phyloP scores from a whole-genome alignment of 345 rosid genomes.

The Citrus unshiu region DNA sequence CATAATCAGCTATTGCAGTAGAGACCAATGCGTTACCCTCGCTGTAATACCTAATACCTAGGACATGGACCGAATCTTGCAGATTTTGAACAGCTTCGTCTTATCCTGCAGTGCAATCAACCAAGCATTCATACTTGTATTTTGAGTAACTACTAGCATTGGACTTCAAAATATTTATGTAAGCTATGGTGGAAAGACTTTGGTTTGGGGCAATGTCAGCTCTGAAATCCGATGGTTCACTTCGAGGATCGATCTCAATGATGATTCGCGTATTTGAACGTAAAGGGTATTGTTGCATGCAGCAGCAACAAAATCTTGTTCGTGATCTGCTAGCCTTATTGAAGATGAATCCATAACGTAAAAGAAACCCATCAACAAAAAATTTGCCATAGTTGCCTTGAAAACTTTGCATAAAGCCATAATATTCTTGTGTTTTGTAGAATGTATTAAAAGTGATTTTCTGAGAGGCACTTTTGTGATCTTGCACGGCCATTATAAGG shows the following conservation, averaged over 20 bases:
- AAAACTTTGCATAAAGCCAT: background rate
- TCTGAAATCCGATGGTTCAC: slow-evolving; percentile 19
- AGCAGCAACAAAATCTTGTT: slow-evolving; percentile 18
- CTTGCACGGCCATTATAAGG: too few species aligned
- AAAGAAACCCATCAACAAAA: background rate
- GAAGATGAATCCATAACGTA: background rate
- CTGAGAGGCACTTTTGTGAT: background rate
- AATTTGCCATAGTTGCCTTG: background rate
- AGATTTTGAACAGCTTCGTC: slow-evolving; percentile 11
- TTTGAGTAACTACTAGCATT: background rate
- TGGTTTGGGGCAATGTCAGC: slow-evolving; percentile 19
- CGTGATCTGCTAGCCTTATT: background rate
- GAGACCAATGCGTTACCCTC: slow-evolving; percentile 14
- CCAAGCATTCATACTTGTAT: slow-evolving; percentile 2
- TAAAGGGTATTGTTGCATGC: slow-evolving; percentile 11
- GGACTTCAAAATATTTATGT: slow-evolving; percentile 1
- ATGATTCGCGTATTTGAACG: background rate
- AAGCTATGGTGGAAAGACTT: slow-evolving; percentile 7
- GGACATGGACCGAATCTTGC: slow-evolving; percentile 11
- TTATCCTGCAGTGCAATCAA: slow-evolving; percentile 14
- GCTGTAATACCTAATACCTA: slow-evolving; percentile 1
- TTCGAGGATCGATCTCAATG: slow-evolving; percentile 25
- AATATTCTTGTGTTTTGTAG: background rate
- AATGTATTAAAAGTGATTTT: background rate
- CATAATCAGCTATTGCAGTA: slow-evolving; percentile 27